phyloP scores from a whole-genome alignment of 164 flowering plant species.

The Nymphaea thermarum region DNA sequence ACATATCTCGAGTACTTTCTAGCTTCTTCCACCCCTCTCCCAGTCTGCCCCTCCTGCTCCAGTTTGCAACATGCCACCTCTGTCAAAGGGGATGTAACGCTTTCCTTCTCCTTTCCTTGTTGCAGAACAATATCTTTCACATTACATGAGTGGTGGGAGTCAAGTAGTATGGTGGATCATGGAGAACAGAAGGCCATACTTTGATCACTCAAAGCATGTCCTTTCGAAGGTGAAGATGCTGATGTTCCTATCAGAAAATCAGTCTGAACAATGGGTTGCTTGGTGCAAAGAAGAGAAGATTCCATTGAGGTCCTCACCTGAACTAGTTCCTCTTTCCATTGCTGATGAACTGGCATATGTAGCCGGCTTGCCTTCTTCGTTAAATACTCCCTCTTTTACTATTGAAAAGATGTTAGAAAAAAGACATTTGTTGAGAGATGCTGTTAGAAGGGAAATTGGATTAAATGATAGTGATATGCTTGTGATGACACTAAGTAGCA shows the following conservation, averaged over 20 bases:
- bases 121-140: slow-evolving; percentile 74
- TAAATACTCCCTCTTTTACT: slow-evolving; percentile 64
- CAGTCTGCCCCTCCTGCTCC: too few species aligned
- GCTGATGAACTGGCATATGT: slow-evolving; percentile 95
- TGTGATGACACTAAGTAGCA: slow-evolving; percentile 79
- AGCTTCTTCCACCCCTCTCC: too few species aligned
- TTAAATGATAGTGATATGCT: slow-evolving; percentile 74
- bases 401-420: slow-evolving; percentile 70
- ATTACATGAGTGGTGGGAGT: slow-evolving; percentile 57
- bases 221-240: slow-evolving; percentile 70
- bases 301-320: slow-evolving; percentile 45
- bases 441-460: slow-evolving; percentile 86
- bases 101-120: slow-evolving; percentile 3
- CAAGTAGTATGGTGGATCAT: slow-evolving; percentile 98
- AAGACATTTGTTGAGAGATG: slow-evolving; percentile 41
- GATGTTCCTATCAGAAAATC: slow-evolving; percentile 68
- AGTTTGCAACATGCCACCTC: too few species aligned
- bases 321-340: slow-evolving; percentile 71
- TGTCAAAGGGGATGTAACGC: too few species aligned
- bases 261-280: slow-evolving; percentile 78
- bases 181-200: slow-evolving; percentile 91
- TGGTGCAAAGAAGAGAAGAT: slow-evolving; percentile 94
- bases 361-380: slow-evolving; percentile 72
- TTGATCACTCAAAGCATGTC: slow-evolving; percentile 65
- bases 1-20: too few species aligned